Evolutionary conservation across 768 basidiomycete genomes (phyloP), one percentile per base, ranked within the genome.

Genomic region (Cystofilobasidium macerans): DNA sequence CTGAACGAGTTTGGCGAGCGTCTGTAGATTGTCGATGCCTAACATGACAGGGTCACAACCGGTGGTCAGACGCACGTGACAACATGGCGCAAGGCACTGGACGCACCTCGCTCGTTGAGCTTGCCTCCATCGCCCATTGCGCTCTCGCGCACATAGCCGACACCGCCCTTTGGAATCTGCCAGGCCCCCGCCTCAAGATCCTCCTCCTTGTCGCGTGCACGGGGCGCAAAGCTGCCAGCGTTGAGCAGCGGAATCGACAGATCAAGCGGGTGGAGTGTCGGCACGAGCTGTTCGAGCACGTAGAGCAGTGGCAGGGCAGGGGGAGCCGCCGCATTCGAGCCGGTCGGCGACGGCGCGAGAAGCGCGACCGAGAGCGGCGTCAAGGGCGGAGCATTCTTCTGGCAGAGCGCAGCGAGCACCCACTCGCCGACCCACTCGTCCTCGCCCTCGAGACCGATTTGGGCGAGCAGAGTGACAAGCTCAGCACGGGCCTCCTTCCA

Each of bases 21-120:
- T 61, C 12, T 71, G 70, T 7, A 75, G n/a, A 61, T 75, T 75
- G 1, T 69, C 43, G 2, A 75, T 69, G 14, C 74, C 74, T 69
- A 11, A 11, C 8, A 20, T 3, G 18, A 18, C 6, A 38, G 36
- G 36, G 36, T 7, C n/a, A n/a, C n/a, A 38, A 14, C 36, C 9
- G 48, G 28, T 18, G 28, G 16, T 12, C 4, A 7, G 16, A 5
- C 42, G 26, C 18, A 22, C 32, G 61, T n/a, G 2, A 1, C 18
- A 18, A 33, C 32, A 33, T 26, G 42, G 24, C 42, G 43, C 24
- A 32, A 9, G 16, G 20, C 18, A n/a, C n/a, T n/a, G n/a, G 40
- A 64, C 69, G 35, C 43, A 71, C 72, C 72, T 18, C 63, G 61
- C 38, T 75, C 73, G 32, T 69, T 64, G 18, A 75, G 68, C 53